A percentile compares a stretch with the other conserved stretches of the same genome.
These are phyloP conservation scores for Cotoneaster glaucophyllus DNA, from an alignment of 306 rosid genomes.

Conservation along the genomic window DNA sequence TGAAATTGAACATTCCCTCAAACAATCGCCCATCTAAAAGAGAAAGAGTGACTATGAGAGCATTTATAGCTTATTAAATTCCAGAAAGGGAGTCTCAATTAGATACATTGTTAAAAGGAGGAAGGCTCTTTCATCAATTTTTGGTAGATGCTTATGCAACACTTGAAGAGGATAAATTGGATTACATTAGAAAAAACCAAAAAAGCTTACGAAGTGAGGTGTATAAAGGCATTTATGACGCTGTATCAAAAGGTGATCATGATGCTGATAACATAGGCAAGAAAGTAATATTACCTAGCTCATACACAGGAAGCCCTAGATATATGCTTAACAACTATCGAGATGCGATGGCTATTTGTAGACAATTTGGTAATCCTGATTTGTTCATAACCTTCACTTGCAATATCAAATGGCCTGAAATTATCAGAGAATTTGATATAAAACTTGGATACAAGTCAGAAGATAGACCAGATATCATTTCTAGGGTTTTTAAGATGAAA, in stretches of 20 bases:
- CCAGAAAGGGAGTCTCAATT: too few relatives aligned
- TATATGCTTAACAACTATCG: neutral
- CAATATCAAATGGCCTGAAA: neutral
- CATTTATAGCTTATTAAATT: too few relatives aligned
- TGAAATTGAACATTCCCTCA: too few relatives aligned
- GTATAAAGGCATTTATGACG: neutral
- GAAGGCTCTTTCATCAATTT: neutral
- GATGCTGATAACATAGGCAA: neutral
- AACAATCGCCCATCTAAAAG: too few relatives aligned
- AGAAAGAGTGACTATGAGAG: too few relatives aligned
- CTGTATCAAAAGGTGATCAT: neutral
- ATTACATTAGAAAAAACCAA: too few relatives aligned
- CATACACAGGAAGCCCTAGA: neutral
- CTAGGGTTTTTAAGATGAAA: too few relatives aligned
- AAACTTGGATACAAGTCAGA: neutral
- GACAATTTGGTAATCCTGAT: neutral
- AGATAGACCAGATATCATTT: too few relatives aligned
- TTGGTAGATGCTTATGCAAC: neutral
- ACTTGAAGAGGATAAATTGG: too few relatives aligned
- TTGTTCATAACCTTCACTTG: neutral
- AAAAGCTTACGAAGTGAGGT: neutral
- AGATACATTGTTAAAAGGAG: too few relatives aligned
- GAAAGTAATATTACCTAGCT: too few relatives aligned
- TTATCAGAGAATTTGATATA: neutral
- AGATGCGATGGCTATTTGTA: neutral